phyloP scores from a whole-genome alignment of 140 eudicot species.

The Bidens hawaiensis region DNA sequence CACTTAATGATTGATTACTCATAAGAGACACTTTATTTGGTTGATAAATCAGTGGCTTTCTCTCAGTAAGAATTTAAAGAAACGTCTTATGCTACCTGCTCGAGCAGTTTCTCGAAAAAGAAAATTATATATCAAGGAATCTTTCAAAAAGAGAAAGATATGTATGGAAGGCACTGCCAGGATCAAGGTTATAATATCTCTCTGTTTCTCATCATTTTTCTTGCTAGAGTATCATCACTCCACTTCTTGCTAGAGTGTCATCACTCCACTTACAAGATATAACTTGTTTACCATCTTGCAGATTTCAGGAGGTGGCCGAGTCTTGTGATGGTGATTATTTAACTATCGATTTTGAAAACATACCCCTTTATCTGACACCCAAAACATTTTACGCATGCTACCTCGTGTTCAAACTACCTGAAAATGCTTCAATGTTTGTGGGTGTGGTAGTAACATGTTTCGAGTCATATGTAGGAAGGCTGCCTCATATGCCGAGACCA shows the following conservation, averaged over 20 bases:
- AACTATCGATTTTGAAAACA: neutral
- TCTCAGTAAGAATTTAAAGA: neutral
- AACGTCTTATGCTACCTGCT: constrained; percentile 10
- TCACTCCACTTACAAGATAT: constrained; percentile 7
- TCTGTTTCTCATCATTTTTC: neutral
- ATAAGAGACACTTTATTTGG: neutral
- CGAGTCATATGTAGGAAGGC: neutral
- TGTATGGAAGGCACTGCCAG: constrained; percentile 1
- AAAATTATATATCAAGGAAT: no score
- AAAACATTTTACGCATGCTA: constrained; percentile 9
- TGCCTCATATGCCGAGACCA: neutral
- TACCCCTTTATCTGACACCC: neutral
- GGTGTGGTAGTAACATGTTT: neutral
- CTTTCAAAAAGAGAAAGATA: no score
- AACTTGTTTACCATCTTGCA: neutral
- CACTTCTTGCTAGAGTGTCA: no score
- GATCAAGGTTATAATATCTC: neutral
- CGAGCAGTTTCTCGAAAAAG: neutral
- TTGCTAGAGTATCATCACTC: no score
- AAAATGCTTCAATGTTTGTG: neutral
- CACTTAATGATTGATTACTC: neutral
- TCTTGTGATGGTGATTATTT: neutral
- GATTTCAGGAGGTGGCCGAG: constrained; percentile 10
- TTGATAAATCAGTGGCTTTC: constrained; percentile 6
- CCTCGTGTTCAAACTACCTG: constrained; percentile 18